Conservation (phyloP, 306 rosid genomes). For the Quercus rubra region DNA sequence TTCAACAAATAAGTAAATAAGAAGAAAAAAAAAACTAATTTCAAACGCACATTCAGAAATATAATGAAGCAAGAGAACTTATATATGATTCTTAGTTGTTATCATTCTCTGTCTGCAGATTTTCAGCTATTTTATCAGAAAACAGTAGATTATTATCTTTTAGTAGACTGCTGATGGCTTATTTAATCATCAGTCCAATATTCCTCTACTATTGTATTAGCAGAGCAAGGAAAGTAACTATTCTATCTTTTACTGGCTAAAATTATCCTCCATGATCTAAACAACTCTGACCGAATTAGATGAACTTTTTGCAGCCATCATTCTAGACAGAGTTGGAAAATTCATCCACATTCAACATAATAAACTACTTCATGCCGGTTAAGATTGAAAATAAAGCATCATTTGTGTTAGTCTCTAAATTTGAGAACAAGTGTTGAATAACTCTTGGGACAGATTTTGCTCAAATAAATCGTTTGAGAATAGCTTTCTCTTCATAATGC, state of each 20-base stretch:
- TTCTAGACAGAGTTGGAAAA: conserved; percentile 8
- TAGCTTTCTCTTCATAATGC: conserved; percentile 79
- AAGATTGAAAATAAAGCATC: conserved; percentile 10
- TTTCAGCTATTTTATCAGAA: not conserved
- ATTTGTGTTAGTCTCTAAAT: not conserved
- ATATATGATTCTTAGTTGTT: no score
- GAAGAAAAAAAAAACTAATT: no score
- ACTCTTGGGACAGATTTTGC: conserved; percentile 70
- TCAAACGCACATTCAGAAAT: no score
- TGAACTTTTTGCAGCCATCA: conserved; percentile 21
- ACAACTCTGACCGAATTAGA: not conserved
- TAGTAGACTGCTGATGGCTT: no score
- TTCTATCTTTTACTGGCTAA: conserved; percentile 8
- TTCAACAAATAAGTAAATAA: no score
- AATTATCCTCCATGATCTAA: conserved; percentile 3
- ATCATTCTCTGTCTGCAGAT: no score
- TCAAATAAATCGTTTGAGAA: conserved; percentile 70
- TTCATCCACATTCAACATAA: conserved; percentile 20
- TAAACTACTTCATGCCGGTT: conserved; percentile 17
- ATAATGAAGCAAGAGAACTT: no score
- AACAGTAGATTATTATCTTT: not conserved
- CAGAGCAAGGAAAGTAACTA: not conserved
- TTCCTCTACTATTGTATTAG: not conserved
- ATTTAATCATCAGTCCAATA: no score
- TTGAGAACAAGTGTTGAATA: conserved; percentile 2